Evolutionary conservation across 768 basidiomycete genomes (phyloP), one percentile per base, ranked within the genome.

Genomic region (Kwoniella pini): DNA sequence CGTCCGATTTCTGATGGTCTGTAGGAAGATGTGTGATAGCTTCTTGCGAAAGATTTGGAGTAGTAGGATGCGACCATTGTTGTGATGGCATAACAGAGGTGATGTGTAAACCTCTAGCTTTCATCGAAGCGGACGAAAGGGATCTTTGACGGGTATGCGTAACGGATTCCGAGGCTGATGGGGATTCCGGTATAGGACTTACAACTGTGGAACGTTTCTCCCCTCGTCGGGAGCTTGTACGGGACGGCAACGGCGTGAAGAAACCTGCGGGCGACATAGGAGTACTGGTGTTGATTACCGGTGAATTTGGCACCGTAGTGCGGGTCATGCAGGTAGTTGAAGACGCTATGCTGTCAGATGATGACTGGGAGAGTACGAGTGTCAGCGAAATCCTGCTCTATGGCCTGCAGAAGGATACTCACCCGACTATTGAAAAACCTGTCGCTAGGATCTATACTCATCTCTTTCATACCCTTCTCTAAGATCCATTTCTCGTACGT

Each of bases 401-500:
- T 21, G 17, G 28, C 4, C 40, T 30, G 52, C 44, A 9, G 21
- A 4, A 22, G 24, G 10, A 54, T 9, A 46, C 31, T 33, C 12
- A 57, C 55, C 31, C 38, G 40, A 48, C 44, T 53, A 54, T 21
- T 43, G 31, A 11, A 55, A 6, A 42, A 5, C 3, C 24, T 44
- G 30, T 64, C 59, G 22, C 28, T 57, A n/a, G 49, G 38, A n/a
- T 62, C 60, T 11, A 65, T 51, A 17, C 49, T 53, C 15, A 73
- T 64, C 13, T 43, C 39, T n/a, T 64, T 62, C 57, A 70, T 63
- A 3, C 62, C 51, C 43, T 55, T 51, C 52, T 66, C 62, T 26
- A 70, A 31, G 10, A 45, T 10, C 71, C 71, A 73, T 9, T 49
- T 26, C 30, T 73, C 71, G 49, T 66, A 73, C 17, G 68, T 42